Evolutionary conservation across 1,284 basidiomycete genomes (phyloP), one percentile per base, ranked within the genome.

Genomic region (Neonothopanus nambi): DNA sequence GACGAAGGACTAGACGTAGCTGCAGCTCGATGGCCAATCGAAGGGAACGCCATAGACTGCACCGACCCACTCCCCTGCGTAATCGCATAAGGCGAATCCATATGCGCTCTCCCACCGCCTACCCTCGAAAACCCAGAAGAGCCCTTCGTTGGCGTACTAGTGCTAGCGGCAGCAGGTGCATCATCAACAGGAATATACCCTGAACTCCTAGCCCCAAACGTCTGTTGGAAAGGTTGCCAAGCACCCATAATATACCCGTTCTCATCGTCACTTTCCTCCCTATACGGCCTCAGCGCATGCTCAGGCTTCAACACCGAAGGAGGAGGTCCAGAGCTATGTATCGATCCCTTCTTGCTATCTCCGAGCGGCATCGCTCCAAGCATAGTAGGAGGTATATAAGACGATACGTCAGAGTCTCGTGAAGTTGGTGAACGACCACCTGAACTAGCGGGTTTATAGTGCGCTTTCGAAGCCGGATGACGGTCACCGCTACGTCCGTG

Each of bases 231-330:
- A 30, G 84, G 82, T 62, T 88, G 84, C 89, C 89, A 92, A 20
- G 91, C 87, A 41, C 83, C 85, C 88, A 93, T 93, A 62, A 93
- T 93, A 60, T 78, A 88, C 15, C 88, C 87, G 24, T 73, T 79
- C 61, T 93, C 91, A 62, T 91, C 88, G 24, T 83, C 89, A 60
- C 79, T 87, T 36, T 90, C 88, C 65, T 92, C 89, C 57, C 77
- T 78, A 64, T 91, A 91, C 17, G 89, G 88, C 52, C 80, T 77
- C 57, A 87, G 74, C 1, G 84, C 87, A 51, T 91, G 87, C 59
- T 92, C 89, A 0, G 89, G 89, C 26, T 82, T 79, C 50, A 91
- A 75, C 4, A 91, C 87, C 26, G 85, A 89, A 2, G 87, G 82
- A 18, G 87, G 86, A n/a, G 83, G 83, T 2, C 75, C 81, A 44